Evolutionary conservation across 1,284 basidiomycete genomes (phyloP).

Genomic region (Wallemia mellicola): DNA sequence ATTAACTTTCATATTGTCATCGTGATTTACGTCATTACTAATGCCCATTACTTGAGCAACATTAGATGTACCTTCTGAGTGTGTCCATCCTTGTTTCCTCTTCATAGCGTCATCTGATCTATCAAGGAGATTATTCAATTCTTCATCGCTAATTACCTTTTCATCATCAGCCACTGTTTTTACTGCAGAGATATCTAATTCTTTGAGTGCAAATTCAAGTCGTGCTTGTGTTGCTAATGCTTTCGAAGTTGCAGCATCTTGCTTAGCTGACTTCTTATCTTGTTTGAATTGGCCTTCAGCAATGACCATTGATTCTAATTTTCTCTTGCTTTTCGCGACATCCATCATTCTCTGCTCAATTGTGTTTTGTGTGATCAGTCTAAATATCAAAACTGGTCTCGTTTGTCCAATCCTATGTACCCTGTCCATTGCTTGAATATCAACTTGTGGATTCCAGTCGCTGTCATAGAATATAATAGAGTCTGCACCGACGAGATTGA

Average conservation of each 20-base stretch:
- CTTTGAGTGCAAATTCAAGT: conserved; percentile 46
- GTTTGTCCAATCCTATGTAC: conserved; percentile 89
- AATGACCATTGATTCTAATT: conserved; percentile 77
- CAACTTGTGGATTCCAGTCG: conserved; percentile 24
- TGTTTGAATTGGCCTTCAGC: conserved; percentile 32
- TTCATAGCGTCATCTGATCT: conserved; percentile 47
- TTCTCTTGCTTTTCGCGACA: conserved; percentile 49
- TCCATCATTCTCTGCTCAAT: conserved; percentile 76
- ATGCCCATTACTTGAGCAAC: background rate
- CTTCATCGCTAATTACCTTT: conserved; percentile 48
- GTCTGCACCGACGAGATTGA: conserved; percentile 77
- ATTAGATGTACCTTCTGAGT: conserved; percentile 1
- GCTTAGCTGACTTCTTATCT: background rate
- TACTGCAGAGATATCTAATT: conserved; percentile 62
- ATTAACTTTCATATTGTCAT: background rate
- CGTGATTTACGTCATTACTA: background rate
- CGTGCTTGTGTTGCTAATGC: background rate
- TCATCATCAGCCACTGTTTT: conserved; percentile 47
- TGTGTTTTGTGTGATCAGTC: conserved; percentile 22
- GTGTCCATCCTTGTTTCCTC: conserved; percentile 43
- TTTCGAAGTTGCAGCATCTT: too few relatives aligned
- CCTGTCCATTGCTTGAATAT: conserved; percentile 79
- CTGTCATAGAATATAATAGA: conserved; percentile 13
- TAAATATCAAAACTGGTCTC: conserved; percentile 34
- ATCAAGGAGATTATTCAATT: conserved; percentile 52